Evolutionary conservation across 2,329 filamentous ascomycete genomes (phyloP).

Genomic region (Scedosporium dehoogii): DNA sequence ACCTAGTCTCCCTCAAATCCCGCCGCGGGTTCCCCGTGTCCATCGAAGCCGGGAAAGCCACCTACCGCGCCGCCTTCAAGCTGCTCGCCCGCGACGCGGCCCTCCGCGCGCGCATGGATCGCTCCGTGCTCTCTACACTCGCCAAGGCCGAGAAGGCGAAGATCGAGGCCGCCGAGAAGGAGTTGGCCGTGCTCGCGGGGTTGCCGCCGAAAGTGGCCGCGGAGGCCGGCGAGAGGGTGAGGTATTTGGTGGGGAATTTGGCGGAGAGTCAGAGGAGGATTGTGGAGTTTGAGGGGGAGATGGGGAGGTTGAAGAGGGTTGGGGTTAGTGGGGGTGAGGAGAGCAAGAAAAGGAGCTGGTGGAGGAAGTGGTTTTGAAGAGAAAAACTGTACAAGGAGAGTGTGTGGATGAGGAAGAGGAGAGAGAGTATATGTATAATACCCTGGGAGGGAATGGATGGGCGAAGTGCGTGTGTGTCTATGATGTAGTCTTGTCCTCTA

Average conservation of each 20-base stretch:
- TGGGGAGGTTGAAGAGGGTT: constrained; percentile 57
- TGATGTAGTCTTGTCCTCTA: too few relatives aligned
- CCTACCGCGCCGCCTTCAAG: constrained; percentile 77
- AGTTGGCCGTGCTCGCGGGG: constrained; percentile 60
- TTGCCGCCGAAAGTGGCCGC: constrained; percentile 56
- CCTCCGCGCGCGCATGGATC: constrained; percentile 62
- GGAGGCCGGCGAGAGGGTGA: constrained; percentile 55
- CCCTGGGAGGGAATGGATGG: too few relatives aligned
- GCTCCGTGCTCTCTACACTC: constrained; percentile 59
- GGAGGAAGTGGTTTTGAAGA: background rate
- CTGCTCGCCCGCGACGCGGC: constrained; percentile 62
- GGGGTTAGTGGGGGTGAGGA: constrained; percentile 19
- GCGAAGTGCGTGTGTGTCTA: too few relatives aligned
- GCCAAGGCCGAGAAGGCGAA: constrained; percentile 61
- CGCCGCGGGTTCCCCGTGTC: constrained; percentile 66
- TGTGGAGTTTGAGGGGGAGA: constrained; percentile 62
- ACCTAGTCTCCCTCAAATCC: constrained; percentile 70
- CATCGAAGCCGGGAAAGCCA: constrained; percentile 73
- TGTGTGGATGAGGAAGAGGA: too few relatives aligned
- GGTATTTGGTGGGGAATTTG: constrained; percentile 67
- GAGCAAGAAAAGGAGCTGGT: background rate
- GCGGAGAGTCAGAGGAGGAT: constrained; percentile 66
- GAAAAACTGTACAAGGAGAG: too few relatives aligned
- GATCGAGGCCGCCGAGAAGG: constrained; percentile 70
- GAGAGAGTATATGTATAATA: background rate